These are phyloP conservation scores for Septoria petroselini DNA, from an alignment of 2,329 filamentous ascomycete genomes.

Conservation along the genomic window DNA sequence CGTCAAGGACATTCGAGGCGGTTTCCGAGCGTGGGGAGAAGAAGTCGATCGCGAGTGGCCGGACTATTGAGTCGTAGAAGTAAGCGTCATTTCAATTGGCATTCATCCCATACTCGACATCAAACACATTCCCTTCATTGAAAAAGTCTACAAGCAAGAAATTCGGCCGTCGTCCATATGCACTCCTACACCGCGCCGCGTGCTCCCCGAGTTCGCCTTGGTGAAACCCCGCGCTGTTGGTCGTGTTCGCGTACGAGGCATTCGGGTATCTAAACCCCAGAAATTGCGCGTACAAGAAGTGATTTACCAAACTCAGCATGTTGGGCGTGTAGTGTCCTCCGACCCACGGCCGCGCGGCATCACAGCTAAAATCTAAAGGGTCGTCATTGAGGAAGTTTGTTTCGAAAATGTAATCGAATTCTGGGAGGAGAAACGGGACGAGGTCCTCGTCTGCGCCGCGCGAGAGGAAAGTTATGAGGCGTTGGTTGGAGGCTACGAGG, in stretches of 20 bases:
- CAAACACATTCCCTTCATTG: slow-evolving; percentile 32
- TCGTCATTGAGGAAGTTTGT: slow-evolving; percentile 42
- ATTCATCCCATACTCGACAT: slow-evolving; percentile 33
- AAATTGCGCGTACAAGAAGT: slow-evolving; percentile 47
- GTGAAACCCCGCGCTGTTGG: slow-evolving; percentile 43
- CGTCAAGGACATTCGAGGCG: slow-evolving; percentile 69
- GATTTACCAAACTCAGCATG: slow-evolving; percentile 48
- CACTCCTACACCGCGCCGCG: slow-evolving; percentile 39
- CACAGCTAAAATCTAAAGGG: slow-evolving; percentile 38
- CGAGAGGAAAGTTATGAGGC: slow-evolving; percentile 47
- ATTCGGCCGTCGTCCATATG: slow-evolving; percentile 42
- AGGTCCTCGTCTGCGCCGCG: slow-evolving; percentile 40
- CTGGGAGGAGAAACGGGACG: slow-evolving; percentile 42
- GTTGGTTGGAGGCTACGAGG: slow-evolving; percentile 43
- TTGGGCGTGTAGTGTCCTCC: slow-evolving; percentile 39
- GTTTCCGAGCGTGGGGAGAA: slow-evolving; percentile 68
- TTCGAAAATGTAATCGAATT: slow-evolving; percentile 46
- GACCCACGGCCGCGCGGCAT: slow-evolving; percentile 43
- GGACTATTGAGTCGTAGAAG: slow-evolving; percentile 58
- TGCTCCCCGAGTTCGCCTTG: slow-evolving; percentile 46
- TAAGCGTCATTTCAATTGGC: slow-evolving; percentile 22
- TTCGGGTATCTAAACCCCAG: slow-evolving; percentile 46
- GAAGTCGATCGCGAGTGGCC: slow-evolving; percentile 61
- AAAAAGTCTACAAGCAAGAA: slow-evolving; percentile 44
- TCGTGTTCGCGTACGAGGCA: slow-evolving; percentile 40